Evolutionary conservation across 1,284 basidiomycete genomes (phyloP), one percentile per base, ranked within the genome.

Genomic region (Ustilago nuda): DNA sequence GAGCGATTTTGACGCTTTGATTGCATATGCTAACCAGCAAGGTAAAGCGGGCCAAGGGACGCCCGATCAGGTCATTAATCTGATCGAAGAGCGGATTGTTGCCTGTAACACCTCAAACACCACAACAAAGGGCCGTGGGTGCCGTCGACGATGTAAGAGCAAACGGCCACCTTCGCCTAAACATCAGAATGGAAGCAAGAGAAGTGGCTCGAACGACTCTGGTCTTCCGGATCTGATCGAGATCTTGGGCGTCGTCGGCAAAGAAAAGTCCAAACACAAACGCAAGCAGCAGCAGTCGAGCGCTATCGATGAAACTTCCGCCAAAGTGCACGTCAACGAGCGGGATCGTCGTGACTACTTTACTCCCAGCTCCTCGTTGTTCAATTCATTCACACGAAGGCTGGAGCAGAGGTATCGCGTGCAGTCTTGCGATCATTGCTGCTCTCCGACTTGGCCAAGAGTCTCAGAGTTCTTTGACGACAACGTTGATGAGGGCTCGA

Each of bases 331-430:
- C 8, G 82, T 87, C 65, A 87, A 87, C 63, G 86, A 87, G 66
- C 73, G 86, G 9, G 82, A 85, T 53, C 78, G 86, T 4, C 72
- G 82, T 23, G 86, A 87, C 64, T 87, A 86, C 65, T 78, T 74
- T 33, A 82, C 81, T 5, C 86, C 86, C 0, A 80, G 82, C 30
- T 78, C 82, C 2, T 15, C 58, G 8, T 74, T 87, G 8, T 87
- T 87, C 55, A 62, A 67, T 12, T 62, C 75, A 27, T 87, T 87
- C 45, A 72, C 75, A 17, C 61, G 63, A 9, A 30, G 37, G 15
- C 43, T 74, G 19, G 60, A 68, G 48, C 60, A 57, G 19, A 74
- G 63, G 52, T 74, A 74, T 46, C 61, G 70, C 30, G 43, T 87
- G 80, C 72, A 53, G 56, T 46, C 62, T 1, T 36, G 56, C 45